These are phyloP conservation scores for Fusarium stilboides DNA, from an alignment of 2,329 filamentous ascomycete genomes.

Conservation along the genomic window DNA sequence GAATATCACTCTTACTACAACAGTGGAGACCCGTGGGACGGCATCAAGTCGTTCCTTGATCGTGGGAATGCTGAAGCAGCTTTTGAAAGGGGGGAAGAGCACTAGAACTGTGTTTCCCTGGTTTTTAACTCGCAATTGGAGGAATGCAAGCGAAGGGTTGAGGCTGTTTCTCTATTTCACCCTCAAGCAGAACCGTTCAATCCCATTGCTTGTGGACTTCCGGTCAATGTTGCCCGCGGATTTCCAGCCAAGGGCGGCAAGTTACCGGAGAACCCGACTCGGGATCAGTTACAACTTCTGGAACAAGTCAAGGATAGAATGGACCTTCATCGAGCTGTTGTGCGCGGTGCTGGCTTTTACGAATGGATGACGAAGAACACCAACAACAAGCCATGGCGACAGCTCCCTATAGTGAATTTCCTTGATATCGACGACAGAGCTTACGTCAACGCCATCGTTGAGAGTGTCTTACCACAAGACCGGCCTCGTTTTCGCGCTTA, in stretches of 20 bases:
- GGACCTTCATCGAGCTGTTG: constrained; percentile 27
- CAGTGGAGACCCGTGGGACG: too few species aligned
- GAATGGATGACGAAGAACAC: not conserved
- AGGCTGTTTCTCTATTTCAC: constrained; percentile 5
- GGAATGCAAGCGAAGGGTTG: constrained; percentile 3
- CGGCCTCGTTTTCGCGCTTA: constrained; percentile 28
- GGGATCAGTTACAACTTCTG: fast-evolving
- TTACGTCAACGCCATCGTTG: constrained; percentile 8
- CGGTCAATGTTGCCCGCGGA: not conserved
- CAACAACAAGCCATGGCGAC: not conserved
- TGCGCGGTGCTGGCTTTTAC: constrained; percentile 32
- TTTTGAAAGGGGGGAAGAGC: too few species aligned
- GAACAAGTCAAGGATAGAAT: not conserved
- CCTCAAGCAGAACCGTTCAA: constrained; percentile 4
- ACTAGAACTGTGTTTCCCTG: constrained; percentile 12
- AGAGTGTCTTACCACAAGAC: constrained; percentile 10
- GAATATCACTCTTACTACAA: too few species aligned
- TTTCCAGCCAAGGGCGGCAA: fast-evolving
- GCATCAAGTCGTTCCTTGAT: too few species aligned
- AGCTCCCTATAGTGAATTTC: constrained; percentile 17
- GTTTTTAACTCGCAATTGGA: not conserved
- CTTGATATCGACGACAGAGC: not conserved
- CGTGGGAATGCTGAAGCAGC: too few species aligned
- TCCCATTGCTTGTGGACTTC: not conserved
- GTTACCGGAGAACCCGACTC: fast-evolving